Percentiles rank a stretch among this genome's conserved stretches.
phyloP scores from a whole-genome alignment of 768 basidiomycete genomes.

The Leccinum barrowsii region DNA sequence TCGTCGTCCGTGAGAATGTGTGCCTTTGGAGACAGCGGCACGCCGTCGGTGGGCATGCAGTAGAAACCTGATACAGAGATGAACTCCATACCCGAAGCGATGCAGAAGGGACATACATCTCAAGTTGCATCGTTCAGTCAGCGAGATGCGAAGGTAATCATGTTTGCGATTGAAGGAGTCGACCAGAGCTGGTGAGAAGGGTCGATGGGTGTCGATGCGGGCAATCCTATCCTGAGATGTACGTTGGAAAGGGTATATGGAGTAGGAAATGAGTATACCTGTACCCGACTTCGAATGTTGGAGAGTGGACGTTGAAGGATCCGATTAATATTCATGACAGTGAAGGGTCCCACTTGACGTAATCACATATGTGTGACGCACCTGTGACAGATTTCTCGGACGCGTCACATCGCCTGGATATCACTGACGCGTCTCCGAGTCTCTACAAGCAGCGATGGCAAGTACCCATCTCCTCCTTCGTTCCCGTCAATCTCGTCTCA shows the following conservation, averaged over 20 bases:
- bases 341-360: not conserved
- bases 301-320: constrained; percentile 14
- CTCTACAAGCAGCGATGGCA: constrained; percentile 18
- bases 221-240: constrained; percentile 51
- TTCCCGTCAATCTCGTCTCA: constrained; percentile 3
- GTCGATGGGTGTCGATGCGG: constrained; percentile 44
- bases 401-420: constrained; percentile 18
- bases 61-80: constrained; percentile 62
- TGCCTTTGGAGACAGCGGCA: constrained; percentile 66
- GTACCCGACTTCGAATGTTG: constrained; percentile 13
- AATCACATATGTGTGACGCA: not conserved
- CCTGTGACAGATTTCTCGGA: constrained; percentile 11
- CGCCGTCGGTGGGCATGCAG: constrained; percentile 83
- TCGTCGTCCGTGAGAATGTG: constrained; percentile 76
- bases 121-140: constrained; percentile 86
- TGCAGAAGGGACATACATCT: constrained; percentile 51
- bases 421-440: constrained; percentile 22
- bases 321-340: constrained; percentile 13
- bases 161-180: constrained; percentile 69
- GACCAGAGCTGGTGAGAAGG: constrained; percentile 53
- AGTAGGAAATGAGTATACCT: constrained; percentile 12
- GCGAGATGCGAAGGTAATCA: constrained; percentile 83
- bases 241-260: not conserved
- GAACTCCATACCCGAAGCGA: not conserved
- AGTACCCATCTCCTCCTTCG: constrained; percentile 3